Conservation (phyloP, 345 rosid genomes). For the Eucalyptus albens region DNA sequence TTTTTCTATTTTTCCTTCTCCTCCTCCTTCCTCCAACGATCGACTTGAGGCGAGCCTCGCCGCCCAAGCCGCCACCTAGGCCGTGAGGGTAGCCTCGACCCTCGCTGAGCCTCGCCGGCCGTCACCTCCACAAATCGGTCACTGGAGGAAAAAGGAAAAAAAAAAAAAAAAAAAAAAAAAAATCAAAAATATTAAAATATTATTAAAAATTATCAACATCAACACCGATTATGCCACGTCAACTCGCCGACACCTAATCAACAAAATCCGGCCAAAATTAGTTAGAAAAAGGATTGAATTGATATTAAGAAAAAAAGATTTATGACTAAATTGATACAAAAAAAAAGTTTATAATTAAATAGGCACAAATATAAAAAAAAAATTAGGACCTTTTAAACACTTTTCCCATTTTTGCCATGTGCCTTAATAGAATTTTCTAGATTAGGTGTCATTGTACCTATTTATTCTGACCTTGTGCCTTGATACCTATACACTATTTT, state of each 20-base stretch:
- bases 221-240: fast-evolving
- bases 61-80: no score
- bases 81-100: no score
- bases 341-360: no score
- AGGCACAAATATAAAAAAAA: fast-evolving
- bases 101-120: no score
- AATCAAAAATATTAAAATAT: no score
- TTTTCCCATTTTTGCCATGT: fast-evolving
- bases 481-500: not conserved
- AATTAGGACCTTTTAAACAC: fast-evolving
- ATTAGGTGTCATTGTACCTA: not conserved
- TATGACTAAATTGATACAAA: fast-evolving
- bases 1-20: no score
- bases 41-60: no score
- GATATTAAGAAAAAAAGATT: fast-evolving
- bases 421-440: fast-evolving
- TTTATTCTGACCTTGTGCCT: not conserved
- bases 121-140: fast-evolving
- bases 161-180: fast-evolving
- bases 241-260: fast-evolving
- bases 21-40: no score
- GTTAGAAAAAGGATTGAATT: fast-evolving
- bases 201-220: fast-evolving
- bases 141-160: no score
- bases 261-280: no score